Evolutionary conservation across 768 basidiomycete genomes (phyloP).

Genomic region (Boletellus ananas): DNA sequence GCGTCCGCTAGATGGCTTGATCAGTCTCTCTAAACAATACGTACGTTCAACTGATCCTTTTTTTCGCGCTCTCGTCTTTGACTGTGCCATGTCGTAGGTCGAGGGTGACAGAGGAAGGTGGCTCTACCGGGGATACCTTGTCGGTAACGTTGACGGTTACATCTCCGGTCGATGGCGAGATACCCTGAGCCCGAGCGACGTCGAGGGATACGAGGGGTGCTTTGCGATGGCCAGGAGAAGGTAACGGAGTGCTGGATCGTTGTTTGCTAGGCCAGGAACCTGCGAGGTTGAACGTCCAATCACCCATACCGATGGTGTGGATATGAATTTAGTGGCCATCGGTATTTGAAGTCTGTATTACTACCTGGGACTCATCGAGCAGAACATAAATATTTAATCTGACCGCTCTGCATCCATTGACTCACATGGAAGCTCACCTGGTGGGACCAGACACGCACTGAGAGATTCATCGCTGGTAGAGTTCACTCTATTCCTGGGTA

Average conservation of each 20-base stretch:
- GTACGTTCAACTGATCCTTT: constrained; percentile 37
- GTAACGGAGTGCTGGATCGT: constrained; percentile 21
- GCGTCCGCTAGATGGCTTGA: constrained; percentile 75
- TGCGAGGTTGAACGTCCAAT: neutral
- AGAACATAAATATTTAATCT: neutral
- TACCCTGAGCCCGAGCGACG: constrained; percentile 58
- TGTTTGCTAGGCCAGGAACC: too few relatives aligned
- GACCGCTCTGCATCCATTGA: neutral
- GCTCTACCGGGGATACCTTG: constrained; percentile 82
- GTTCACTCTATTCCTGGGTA: constrained; percentile 2
- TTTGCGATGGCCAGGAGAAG: constrained; percentile 70
- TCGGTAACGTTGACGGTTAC: constrained; percentile 65
- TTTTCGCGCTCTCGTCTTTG: neutral
- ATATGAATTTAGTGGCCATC: too few relatives aligned
- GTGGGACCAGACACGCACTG: neutral
- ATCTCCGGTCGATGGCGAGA: constrained; percentile 87
- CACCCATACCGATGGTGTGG: too few relatives aligned
- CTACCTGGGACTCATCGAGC: too few relatives aligned
- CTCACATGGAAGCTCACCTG: neutral
- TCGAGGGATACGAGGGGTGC: constrained; percentile 81
- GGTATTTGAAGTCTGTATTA: too few relatives aligned
- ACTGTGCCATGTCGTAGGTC: constrained; percentile 36
- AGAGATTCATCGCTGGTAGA: neutral
- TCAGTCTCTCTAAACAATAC: constrained; percentile 83
- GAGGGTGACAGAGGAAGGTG: constrained; percentile 74